Evolutionary conservation across 169 alveolate species (phyloP).

Genomic region (Plasmodium malariae): DNA sequence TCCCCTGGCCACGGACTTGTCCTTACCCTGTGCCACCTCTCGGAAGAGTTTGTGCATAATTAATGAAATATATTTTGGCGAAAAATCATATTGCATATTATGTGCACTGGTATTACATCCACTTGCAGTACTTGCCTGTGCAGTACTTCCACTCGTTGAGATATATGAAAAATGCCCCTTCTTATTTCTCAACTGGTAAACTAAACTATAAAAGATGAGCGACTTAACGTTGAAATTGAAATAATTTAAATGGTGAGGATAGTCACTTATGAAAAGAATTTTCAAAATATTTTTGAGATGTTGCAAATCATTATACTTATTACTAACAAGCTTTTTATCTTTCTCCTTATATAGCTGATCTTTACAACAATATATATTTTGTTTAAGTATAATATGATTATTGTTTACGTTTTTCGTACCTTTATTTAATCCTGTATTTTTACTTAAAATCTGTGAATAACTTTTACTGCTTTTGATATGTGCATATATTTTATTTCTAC

Average conservation of each 20-base stretch:
- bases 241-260: constrained; percentile 44
- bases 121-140: too few relatives aligned
- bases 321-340: background rate
- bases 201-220: background rate
- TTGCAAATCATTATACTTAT: background rate
- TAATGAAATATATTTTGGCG: too few relatives aligned
- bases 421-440: background rate
- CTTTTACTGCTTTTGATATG: too few relatives aligned
- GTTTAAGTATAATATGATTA: constrained; percentile 3
- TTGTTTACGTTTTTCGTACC: background rate
- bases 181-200: background rate
- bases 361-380: constrained; percentile 37
- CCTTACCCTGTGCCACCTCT: too few relatives aligned
- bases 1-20: too few relatives aligned
- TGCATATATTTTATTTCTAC: too few relatives aligned
- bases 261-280: background rate
- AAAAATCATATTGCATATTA: too few relatives aligned
- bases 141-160: background rate
- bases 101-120: too few relatives aligned
- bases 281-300: background rate
- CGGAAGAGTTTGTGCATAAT: too few relatives aligned
- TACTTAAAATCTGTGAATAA: too few relatives aligned
- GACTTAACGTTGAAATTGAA: constrained; percentile 22
- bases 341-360: background rate
- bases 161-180: background rate